Base-by-base conservation (phyloP, 2,329 filamentous ascomycete species). In the Fusarium sp. region DNA sequence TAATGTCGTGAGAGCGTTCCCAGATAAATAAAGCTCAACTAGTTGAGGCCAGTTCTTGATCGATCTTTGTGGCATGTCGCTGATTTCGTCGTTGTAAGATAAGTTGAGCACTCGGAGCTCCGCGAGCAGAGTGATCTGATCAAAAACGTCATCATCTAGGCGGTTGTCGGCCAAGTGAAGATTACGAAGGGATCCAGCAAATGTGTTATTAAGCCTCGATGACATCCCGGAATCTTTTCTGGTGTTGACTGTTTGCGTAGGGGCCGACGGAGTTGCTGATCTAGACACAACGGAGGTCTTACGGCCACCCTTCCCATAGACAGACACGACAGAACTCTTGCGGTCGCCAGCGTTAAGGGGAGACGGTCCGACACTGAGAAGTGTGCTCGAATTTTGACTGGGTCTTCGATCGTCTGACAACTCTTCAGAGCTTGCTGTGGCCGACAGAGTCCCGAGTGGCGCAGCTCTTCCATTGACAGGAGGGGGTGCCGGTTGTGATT, bases 101-200 rank as follows among this genome's bases (percentile, higher is more conserved):
- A 99, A 83, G 76, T 99, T 99, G 65, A 99, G 88, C 30, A 97
- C 89, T 28, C 95, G 91, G 57, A 99, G 84, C 81, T 98, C 96
- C 6, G 91, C 88, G 8, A 98, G 88, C 7, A 95, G 86, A 2
- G 91, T 93, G 48, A 99, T 87, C 81, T 98, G 93, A 73, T 98
- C 95, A 79, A 98, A 98, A 0, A 97, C 93, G 76, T 98, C 95
- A 77, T 98, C 96, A 62, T 96, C 93, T 30, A 99, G 88, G 68
- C 95, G 91, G 80, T 99, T 99, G 80, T 99, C 96, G 13, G 96
- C 96, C 66, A 99, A 86, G 77, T 94, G 95, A 0, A 99, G 84
- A 78, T 97, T 92, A 56, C 92, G 89, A 70, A 99, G 84, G 11
- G 95, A 97, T 12, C 91, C 92, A 14, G 94, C 93, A 85, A 99